These are phyloP conservation scores for Aspergillus avenaceus DNA, from an alignment of 495 filamentous ascomycete species.

Conservation along the genomic window DNA sequence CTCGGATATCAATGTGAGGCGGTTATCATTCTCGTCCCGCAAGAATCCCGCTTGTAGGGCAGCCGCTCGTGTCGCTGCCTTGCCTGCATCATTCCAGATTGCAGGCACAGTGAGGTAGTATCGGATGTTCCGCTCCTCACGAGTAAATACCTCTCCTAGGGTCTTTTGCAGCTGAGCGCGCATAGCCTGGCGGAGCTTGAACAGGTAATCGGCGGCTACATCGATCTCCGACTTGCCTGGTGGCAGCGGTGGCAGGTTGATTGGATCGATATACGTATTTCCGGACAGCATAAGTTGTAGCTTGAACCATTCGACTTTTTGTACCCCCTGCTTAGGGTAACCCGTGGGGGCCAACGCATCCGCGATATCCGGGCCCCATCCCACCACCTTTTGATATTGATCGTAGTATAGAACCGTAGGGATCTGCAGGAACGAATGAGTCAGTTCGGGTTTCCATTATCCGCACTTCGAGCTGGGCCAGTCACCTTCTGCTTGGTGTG, in stretches of 20 bases:
- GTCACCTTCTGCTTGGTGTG: conserved; percentile 72
- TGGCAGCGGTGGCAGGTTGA: conserved; percentile 73
- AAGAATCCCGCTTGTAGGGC: conserved; percentile 76
- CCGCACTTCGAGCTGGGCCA: neutral
- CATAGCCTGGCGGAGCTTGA: conserved; percentile 76
- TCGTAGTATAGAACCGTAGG: conserved; percentile 80
- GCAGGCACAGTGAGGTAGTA: conserved; percentile 76
- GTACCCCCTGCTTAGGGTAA: conserved; percentile 74
- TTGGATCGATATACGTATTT: conserved; percentile 78
- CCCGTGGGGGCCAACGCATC: conserved; percentile 75
- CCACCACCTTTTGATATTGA: conserved; percentile 77
- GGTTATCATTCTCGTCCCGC: conserved; percentile 72
- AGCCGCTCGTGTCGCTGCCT: conserved; percentile 71
- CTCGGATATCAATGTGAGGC: conserved; percentile 70
- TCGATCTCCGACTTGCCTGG: conserved; percentile 78
- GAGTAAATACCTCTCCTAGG: conserved; percentile 70
- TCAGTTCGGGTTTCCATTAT: neutral
- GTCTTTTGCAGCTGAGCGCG: conserved; percentile 71
- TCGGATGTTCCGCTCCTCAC: conserved; percentile 73
- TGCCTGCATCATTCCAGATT: conserved; percentile 80
- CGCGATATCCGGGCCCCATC: conserved; percentile 77
- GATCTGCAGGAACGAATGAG: conserved; percentile 45
- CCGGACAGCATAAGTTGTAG: conserved; percentile 76
- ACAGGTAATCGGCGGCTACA: conserved; percentile 75
- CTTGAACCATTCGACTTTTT: conserved; percentile 85